Evolutionary conservation across 2,329 filamentous ascomycete genomes (phyloP).

Genomic region (Cordyceps militaris): DNA sequence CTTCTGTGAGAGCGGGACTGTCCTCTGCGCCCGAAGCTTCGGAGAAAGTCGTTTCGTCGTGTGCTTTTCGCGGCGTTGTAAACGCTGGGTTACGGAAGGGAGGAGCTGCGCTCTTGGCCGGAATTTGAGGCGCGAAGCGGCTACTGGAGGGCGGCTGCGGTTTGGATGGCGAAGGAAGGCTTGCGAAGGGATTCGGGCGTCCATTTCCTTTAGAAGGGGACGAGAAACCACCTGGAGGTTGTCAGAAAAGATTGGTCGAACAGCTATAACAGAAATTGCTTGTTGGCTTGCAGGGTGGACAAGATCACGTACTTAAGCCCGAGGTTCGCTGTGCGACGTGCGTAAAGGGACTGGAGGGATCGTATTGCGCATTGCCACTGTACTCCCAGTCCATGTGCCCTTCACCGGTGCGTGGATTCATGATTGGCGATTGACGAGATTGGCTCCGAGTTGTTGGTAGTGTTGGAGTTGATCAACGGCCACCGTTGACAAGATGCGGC

Average conservation of each 20-base stretch:
- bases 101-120: slow-evolving; percentile 37
- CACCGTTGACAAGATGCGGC: not conserved
- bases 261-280: not conserved
- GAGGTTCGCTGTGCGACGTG: slow-evolving; percentile 39
- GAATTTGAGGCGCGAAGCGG: slow-evolving; percentile 38
- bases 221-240: slow-evolving; percentile 22
- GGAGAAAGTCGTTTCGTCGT: slow-evolving; percentile 46
- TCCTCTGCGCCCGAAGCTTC: slow-evolving; percentile 53
- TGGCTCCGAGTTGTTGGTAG: not conserved
- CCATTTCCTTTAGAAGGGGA: slow-evolving; percentile 31
- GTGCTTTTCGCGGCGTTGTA: slow-evolving; percentile 53
- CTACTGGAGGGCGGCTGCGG: slow-evolving; percentile 35
- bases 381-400: slow-evolving; percentile 63
- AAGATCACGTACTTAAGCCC: slow-evolving; percentile 33
- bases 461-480: not conserved
- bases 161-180: slow-evolving; percentile 34
- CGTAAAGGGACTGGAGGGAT: slow-evolving; percentile 55
- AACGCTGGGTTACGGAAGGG: slow-evolving; percentile 58
- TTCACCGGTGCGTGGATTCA: slow-evolving; percentile 51
- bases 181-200: slow-evolving; percentile 30
- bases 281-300: not conserved
- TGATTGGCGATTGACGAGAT: slow-evolving; percentile 21
- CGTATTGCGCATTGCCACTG: slow-evolving; percentile 48
- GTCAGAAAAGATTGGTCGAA: slow-evolving; percentile 17
- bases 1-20: slow-evolving; percentile 53